Conservation (phyloP, 768 basidiomycete genomes). For the Austroboletus festivus region DNA sequence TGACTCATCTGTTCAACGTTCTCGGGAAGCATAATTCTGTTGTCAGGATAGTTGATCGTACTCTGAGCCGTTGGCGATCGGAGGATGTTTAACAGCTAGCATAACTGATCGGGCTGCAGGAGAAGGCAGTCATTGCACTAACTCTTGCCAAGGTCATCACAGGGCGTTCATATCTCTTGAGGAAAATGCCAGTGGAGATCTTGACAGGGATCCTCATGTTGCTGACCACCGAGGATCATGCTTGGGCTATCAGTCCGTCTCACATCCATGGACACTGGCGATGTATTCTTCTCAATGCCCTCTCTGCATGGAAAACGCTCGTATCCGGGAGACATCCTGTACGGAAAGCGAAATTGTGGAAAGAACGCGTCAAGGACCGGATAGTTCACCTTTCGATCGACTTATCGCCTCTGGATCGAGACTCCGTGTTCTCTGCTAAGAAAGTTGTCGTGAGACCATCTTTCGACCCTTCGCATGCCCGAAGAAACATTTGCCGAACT, state of each 20-base stretch:
- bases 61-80: conserved; percentile 47
- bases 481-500: conserved; percentile 11
- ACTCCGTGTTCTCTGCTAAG: conserved; percentile 15
- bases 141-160: conserved; percentile 22
- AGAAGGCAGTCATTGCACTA: conserved; percentile 30
- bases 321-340: conserved; percentile 43
- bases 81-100: conserved; percentile 43
- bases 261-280: conserved; percentile 68
- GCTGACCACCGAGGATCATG: conserved; percentile 41
- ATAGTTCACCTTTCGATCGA: conserved; percentile 35
- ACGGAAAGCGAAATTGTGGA: conserved; percentile 57
- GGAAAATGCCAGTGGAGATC: conserved; percentile 66
- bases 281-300: conserved; percentile 44
- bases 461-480: conserved; percentile 21
- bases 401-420: conserved; percentile 15
- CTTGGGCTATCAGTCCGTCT: conserved; percentile 45
- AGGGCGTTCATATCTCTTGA: conserved; percentile 47
- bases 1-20: conserved; percentile 62
- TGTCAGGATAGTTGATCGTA: conserved; percentile 56
- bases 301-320: conserved; percentile 60
- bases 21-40: conserved; percentile 50
- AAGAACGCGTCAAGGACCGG: conserved; percentile 48
- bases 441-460: conserved; percentile 23
- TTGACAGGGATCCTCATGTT: conserved; percentile 51
- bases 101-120: conserved; percentile 45